Evolutionary conservation across 805 yeast genomes (phyloP).

Genomic region (Cyberlindnera amylophila): DNA sequence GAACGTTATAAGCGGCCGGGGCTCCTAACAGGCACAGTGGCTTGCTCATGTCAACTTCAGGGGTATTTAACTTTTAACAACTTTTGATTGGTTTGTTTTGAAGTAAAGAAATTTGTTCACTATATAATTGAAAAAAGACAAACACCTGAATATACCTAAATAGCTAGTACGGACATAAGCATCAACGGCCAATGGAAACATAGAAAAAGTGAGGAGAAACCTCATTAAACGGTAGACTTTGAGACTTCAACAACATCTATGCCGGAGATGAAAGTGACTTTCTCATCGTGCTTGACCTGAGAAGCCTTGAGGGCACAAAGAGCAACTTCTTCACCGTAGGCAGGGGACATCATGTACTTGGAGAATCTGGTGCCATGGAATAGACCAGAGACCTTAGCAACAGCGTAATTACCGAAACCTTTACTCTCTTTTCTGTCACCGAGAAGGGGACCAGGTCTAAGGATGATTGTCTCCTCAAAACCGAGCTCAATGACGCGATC

Average conservation of each 20-base stretch:
- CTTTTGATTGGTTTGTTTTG: no score
- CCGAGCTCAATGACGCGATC: constrained; percentile 55
- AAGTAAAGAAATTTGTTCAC: no score
- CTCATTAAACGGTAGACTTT: not conserved
- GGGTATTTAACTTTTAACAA: no score
- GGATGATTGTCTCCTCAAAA: constrained; percentile 68
- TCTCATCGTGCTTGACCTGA: constrained; percentile 20
- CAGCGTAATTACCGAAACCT: constrained; percentile 34
- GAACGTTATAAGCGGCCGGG: not conserved
- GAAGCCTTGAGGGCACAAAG: constrained; percentile 43
- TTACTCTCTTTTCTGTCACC: constrained; percentile 53
- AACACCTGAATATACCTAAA: no score
- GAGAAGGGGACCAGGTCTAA: constrained; percentile 72
- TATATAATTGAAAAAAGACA: no score
- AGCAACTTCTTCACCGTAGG: constrained; percentile 66
- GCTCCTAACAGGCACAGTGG: no score
- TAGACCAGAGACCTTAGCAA: constrained; percentile 26
- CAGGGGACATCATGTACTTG: constrained; percentile 38
- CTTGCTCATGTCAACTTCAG: no score
- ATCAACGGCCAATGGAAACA: no score
- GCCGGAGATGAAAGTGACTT: constrained; percentile 14
- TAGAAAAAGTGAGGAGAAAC: no score
- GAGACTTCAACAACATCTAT: not conserved
- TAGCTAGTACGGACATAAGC: no score
- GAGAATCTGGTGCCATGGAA: constrained; percentile 35